Evolutionary conservation across 2,329 filamentous ascomycete genomes (phyloP).

Genomic region (Nakataea oryzae): DNA sequence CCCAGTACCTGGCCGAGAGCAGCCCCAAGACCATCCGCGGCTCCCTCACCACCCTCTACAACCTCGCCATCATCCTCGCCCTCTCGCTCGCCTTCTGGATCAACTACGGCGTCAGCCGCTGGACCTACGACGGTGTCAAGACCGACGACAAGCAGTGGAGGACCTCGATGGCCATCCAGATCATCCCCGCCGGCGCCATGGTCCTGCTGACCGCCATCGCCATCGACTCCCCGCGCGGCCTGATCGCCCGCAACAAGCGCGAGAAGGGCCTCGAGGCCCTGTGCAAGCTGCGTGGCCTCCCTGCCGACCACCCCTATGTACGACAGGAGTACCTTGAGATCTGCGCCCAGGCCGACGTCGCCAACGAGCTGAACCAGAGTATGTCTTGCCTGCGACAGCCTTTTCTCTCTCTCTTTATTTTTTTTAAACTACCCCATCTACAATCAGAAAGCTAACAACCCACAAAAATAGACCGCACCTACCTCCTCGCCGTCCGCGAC

Average conservation of each 20-base stretch:
- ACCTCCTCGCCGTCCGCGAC: slow-evolving; percentile 11
- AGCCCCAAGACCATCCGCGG: slow-evolving; percentile 37
- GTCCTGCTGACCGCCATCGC: slow-evolving; percentile 17
- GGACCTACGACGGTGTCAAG: slow-evolving; percentile 9
- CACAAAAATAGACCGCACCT: slow-evolving; percentile 1
- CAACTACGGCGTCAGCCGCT: slow-evolving; percentile 6
- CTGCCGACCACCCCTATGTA: slow-evolving; percentile 25
- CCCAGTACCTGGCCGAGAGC: slow-evolving; percentile 48
- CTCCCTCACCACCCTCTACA: slow-evolving; percentile 24
- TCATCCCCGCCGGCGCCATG: slow-evolving; percentile 25
- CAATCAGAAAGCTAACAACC: background rate
- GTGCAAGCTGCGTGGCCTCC: slow-evolving; percentile 25
- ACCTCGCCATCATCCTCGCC: slow-evolving; percentile 21
- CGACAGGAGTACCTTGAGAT: slow-evolving; percentile 25
- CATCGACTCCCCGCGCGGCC: slow-evolving; percentile 20
- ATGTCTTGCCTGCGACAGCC: background rate
- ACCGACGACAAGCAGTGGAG: slow-evolving; percentile 23
- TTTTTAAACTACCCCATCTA: background rate
- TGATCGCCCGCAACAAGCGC: slow-evolving; percentile 23
- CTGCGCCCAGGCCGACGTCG: slow-evolving; percentile 21
- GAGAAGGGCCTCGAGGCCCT: slow-evolving; percentile 24
- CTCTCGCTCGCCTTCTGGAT: slow-evolving; percentile 35
- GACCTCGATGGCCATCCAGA: slow-evolving; percentile 30
- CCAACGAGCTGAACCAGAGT: slow-evolving; percentile 9
- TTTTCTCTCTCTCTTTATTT: background rate